These are phyloP conservation scores for Geranium rotundifolium DNA, from an alignment of 345 rosid species.

Conservation along the genomic window DNA sequence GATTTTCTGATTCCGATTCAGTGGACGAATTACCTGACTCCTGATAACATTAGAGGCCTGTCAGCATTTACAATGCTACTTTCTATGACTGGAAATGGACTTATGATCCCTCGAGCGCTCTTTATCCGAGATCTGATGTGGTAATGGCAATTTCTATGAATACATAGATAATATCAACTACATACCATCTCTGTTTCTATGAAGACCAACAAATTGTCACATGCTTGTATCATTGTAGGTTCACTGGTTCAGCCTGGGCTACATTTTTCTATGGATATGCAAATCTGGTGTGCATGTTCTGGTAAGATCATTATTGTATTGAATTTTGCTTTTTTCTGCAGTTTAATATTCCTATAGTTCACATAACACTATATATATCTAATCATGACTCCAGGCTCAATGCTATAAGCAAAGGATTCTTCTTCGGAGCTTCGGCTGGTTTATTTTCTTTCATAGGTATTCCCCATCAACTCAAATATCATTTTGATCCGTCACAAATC, in stretches of 20 bases:
- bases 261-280: conserved; percentile 76
- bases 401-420: not conserved
- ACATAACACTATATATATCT: no score
- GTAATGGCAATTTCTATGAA: conserved; percentile 24
- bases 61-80: conserved; percentile 80
- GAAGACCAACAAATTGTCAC: not conserved
- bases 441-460: not conserved
- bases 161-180: not conserved
- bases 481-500: no score
- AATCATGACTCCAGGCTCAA: not conserved
- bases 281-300: conserved; percentile 66
- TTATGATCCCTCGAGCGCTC: conserved; percentile 84
- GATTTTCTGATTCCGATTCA: conserved; percentile 20
- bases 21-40: conserved; percentile 88
- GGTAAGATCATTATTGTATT: conserved; percentile 24
- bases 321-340: not conserved
- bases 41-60: conserved; percentile 76
- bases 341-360: no score
- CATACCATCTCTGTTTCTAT: not conserved
- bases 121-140: conserved; percentile 92
- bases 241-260: conserved; percentile 83
- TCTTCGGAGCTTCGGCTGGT: not conserved
- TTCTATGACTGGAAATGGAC: conserved; percentile 86
- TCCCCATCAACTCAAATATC: no score
- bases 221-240: conserved; percentile 32